Evolutionary conservation across 2,329 filamentous ascomycete species (phyloP).

Genomic region (Metarhizium sp.): DNA sequence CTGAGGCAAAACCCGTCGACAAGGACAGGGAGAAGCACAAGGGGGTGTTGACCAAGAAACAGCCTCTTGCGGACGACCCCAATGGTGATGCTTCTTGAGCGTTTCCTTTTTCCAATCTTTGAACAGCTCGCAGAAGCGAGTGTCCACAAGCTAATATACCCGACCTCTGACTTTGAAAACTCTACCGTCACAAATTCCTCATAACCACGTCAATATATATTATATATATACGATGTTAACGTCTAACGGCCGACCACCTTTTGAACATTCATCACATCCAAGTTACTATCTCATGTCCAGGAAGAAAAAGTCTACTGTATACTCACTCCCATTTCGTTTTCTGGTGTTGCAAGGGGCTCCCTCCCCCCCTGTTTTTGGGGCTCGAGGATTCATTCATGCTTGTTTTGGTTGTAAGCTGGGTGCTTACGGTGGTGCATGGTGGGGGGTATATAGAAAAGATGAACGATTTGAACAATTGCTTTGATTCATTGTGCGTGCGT

Average conservation of each 20-base stretch:
- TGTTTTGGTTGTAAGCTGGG: background rate
- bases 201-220: background rate
- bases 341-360: background rate
- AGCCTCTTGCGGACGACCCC: background rate
- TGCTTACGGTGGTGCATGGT: background rate
- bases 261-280: background rate
- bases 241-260: background rate
- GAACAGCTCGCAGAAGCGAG: background rate
- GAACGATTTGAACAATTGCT: background rate
- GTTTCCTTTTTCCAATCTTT: background rate
- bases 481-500: background rate
- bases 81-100: background rate
- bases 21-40: conserved; percentile 11
- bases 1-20: conserved; percentile 10
- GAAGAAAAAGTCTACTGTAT: background rate
- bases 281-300: background rate
- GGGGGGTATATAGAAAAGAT: background rate
- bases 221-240: background rate
- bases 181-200: background rate
- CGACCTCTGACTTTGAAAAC: background rate
- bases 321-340: background rate
- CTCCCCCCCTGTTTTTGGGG: background rate
- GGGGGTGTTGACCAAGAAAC: conserved; percentile 28
- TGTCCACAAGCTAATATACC: background rate
- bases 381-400: background rate